Percentiles rank a stretch among this genome's conserved stretches.
Conservation (phyloP, 106 monocot genomes). For the Acorus calamus region DNA sequence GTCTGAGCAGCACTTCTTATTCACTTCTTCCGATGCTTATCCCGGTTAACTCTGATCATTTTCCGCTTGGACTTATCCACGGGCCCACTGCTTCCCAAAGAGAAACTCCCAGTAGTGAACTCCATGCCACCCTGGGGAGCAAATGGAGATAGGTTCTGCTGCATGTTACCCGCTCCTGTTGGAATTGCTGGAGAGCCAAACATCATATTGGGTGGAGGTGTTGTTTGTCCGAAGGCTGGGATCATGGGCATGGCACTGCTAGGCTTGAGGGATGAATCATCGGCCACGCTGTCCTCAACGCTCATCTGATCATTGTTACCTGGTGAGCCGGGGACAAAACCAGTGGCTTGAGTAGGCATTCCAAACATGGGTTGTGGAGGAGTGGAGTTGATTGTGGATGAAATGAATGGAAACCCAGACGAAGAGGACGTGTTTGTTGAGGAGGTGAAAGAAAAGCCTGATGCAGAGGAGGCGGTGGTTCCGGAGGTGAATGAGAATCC, state of each 20-base stretch:
- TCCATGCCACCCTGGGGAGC: conserved; percentile 37
- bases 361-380: conserved; percentile 4
- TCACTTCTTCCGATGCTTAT: conserved; percentile 28
- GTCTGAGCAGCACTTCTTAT: too few relatives aligned
- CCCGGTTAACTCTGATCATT: conserved; percentile 30
- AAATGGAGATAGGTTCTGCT: conserved; percentile 36
- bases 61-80: conserved; percentile 38
- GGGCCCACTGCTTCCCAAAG: conserved; percentile 44
- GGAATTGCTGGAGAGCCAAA: conserved; percentile 31
- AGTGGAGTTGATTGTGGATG: conserved; percentile 3
- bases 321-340: conserved; percentile 11
- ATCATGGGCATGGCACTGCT: conserved; percentile 4
- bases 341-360: background rate
- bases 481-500: conserved; percentile 15
- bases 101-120: conserved; percentile 52
- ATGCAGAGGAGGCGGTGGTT: background rate
- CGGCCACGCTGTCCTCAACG: conserved; percentile 77
- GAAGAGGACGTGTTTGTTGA: background rate
- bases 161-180: conserved; percentile 24
- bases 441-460: background rate
- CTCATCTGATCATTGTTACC: conserved; percentile 78
- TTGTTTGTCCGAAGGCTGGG: conserved; percentile 28
- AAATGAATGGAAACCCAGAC: conserved; percentile 30
- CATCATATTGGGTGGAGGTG: conserved; percentile 15
- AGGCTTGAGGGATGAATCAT: conserved; percentile 31